Evolutionary conservation across 2,329 filamentous ascomycete species (phyloP).

Genomic region (Tolypocladium tropicale): DNA sequence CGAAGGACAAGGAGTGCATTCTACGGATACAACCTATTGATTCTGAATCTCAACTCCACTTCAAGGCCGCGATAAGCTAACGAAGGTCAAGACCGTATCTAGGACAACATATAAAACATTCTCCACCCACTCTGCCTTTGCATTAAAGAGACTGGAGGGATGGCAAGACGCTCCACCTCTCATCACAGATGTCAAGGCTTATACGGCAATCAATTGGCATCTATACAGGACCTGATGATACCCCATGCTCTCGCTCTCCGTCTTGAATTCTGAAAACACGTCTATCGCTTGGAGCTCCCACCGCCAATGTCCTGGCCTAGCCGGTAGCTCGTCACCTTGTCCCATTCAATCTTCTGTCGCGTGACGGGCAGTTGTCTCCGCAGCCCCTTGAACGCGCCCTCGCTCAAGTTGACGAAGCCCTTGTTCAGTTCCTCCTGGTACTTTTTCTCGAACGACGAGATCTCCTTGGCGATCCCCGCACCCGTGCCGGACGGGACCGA

Average conservation of each 20-base stretch:
- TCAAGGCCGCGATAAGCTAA: no score
- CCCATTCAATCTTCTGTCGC: conserved; percentile 98
- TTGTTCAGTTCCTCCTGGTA: conserved; percentile 95
- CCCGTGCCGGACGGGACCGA: conserved; percentile 53
- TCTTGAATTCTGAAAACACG: neutral
- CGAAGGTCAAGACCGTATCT: no score
- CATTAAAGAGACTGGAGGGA: no score
- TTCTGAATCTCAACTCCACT: no score
- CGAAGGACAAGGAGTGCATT: no score
- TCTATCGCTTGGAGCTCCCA: conserved; percentile 45
- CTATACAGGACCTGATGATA: neutral
- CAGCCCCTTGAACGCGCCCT: conserved; percentile 90
- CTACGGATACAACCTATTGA: no score
- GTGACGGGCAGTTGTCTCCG: conserved; percentile 91
- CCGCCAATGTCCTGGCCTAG: conserved; percentile 72
- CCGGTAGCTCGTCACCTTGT: conserved; percentile 90
- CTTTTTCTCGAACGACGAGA: conserved; percentile 72
- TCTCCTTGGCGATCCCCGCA: conserved; percentile 63
- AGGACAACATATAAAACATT: no score
- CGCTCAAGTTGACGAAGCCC: conserved; percentile 78
- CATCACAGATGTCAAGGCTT: no score
- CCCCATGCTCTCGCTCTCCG: neutral
- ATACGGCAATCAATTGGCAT: neutral
- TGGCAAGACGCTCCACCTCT: no score
- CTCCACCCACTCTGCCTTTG: no score